phyloP scores from a whole-genome alignment of 495 filamentous ascomycete species.

The Podospora pseudocomata region DNA sequence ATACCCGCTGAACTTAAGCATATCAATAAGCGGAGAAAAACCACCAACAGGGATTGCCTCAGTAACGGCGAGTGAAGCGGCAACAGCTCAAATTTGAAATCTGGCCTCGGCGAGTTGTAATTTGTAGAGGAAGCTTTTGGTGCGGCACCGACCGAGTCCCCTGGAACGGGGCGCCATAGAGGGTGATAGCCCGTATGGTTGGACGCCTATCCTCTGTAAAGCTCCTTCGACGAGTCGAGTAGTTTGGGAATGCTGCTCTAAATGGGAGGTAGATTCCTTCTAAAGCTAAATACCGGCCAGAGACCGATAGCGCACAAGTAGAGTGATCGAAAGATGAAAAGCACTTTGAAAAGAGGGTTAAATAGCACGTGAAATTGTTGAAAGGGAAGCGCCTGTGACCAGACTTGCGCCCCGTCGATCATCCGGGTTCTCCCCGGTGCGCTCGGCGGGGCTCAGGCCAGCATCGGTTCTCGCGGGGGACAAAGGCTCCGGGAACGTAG shows the following conservation, averaged over 20 bases:
- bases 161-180: slow-evolving; percentile 61
- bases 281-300: slow-evolving; percentile 68
- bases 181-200: slow-evolving; percentile 43
- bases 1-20: slow-evolving; percentile 72
- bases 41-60: slow-evolving; percentile 68
- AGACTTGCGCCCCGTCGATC: slow-evolving; percentile 55
- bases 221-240: slow-evolving; percentile 64
- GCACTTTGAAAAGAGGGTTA: slow-evolving; percentile 70
- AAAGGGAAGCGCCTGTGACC: slow-evolving; percentile 68
- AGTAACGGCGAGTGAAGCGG: slow-evolving; percentile 70
- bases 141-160: slow-evolving; percentile 52
- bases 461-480: slow-evolving; percentile 59
- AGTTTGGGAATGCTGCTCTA: slow-evolving; percentile 70
- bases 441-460: slow-evolving; percentile 56
- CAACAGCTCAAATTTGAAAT: slow-evolving; percentile 72
- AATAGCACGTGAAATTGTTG: slow-evolving; percentile 74
- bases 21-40: slow-evolving; percentile 75
- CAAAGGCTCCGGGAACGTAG: slow-evolving; percentile 57
- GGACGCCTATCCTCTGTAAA: slow-evolving; percentile 49
- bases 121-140: slow-evolving; percentile 63
- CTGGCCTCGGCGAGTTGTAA: slow-evolving; percentile 60
- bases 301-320: slow-evolving; percentile 74
- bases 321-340: slow-evolving; percentile 71
- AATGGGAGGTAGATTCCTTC: slow-evolving; percentile 71
- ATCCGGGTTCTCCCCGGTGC: slow-evolving; percentile 54